These are phyloP conservation scores for Dipteronia dyeriana DNA, from an alignment of 345 rosid genomes.

Conservation along the genomic window DNA sequence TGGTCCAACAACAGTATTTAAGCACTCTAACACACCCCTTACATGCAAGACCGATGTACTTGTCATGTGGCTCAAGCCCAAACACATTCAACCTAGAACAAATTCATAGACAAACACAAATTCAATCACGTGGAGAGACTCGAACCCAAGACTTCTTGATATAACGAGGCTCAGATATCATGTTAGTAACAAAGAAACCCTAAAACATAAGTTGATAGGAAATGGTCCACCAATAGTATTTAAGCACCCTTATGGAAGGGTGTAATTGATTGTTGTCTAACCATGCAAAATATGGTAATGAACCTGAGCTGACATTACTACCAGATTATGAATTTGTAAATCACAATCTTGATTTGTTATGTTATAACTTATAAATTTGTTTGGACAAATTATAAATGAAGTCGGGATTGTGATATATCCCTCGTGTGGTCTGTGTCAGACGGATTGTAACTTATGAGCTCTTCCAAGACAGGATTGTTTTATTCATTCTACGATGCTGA, in stretches of 20 bases:
- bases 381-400: neutral
- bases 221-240: too few relatives aligned
- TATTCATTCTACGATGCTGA: neutral
- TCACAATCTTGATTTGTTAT: neutral
- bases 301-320: neutral
- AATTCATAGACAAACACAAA: too few relatives aligned
- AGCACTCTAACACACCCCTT: too few relatives aligned
- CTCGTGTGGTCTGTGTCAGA: neutral
- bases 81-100: too few relatives aligned
- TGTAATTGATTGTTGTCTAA: neutral
- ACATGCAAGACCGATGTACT: too few relatives aligned
- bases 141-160: too few relatives aligned
- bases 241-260: neutral
- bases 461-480: neutral
- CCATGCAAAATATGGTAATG: neutral
- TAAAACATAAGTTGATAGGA: too few relatives aligned
- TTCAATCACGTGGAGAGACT: too few relatives aligned
- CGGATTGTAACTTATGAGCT: neutral
- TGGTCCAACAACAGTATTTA: too few relatives aligned
- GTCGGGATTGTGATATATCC: conserved; percentile 12
- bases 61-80: too few relatives aligned
- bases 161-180: too few relatives aligned
- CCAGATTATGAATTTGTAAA: neutral
- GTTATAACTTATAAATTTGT: neutral
- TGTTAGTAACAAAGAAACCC: too few relatives aligned